Percentiles rank a stretch among this genome's conserved stretches.
These are phyloP conservation scores for Colletotrichum tamarilloi DNA, from an alignment of 2,329 filamentous ascomycete species.

Conservation along the genomic window DNA sequence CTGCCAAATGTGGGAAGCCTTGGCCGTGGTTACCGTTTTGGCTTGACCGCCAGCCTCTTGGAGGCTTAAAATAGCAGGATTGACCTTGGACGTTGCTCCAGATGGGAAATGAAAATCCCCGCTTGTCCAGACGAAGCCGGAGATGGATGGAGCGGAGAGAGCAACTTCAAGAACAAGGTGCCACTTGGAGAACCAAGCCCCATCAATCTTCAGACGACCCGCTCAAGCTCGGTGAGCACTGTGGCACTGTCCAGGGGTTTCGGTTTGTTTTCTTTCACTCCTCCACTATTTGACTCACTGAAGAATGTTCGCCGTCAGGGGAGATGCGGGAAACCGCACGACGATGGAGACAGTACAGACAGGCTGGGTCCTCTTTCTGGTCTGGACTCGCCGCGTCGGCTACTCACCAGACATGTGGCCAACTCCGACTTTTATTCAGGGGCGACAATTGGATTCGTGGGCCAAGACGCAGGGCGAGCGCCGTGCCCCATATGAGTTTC, in stretches of 20 bases:
- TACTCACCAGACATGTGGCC: neutral
- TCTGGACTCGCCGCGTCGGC: neutral
- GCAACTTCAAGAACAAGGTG: slow-evolving; percentile 13
- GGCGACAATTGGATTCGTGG: neutral
- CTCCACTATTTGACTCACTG: slow-evolving; percentile 12
- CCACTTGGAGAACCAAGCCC: slow-evolving; percentile 25
- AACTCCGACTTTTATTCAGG: neutral
- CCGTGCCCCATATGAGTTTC: slow-evolving; percentile 8
- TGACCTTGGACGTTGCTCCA: slow-evolving; percentile 15
- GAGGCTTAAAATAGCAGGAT: slow-evolving; percentile 24
- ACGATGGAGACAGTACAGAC: neutral
- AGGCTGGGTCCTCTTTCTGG: no score
- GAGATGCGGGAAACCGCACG: neutral
- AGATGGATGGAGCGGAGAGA: slow-evolving; percentile 11
- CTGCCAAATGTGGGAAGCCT: neutral
- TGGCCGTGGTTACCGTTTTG: slow-evolving; percentile 21
- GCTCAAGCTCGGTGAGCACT: neutral
- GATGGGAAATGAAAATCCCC: slow-evolving; percentile 31
- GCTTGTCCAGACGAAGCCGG: slow-evolving; percentile 17
- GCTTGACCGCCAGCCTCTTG: slow-evolving; percentile 1
- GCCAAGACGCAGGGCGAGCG: slow-evolving; percentile 2
- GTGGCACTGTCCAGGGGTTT: slow-evolving; percentile 1
- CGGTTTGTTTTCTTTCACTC: neutral
- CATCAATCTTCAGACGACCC: slow-evolving; percentile 24
- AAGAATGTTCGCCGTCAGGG: neutral